A percentile compares a stretch with the other conserved stretches of the same genome.
phyloP scores from a whole-genome alignment of 1,284 basidiomycete species.

The Bjerkandera adusta region DNA sequence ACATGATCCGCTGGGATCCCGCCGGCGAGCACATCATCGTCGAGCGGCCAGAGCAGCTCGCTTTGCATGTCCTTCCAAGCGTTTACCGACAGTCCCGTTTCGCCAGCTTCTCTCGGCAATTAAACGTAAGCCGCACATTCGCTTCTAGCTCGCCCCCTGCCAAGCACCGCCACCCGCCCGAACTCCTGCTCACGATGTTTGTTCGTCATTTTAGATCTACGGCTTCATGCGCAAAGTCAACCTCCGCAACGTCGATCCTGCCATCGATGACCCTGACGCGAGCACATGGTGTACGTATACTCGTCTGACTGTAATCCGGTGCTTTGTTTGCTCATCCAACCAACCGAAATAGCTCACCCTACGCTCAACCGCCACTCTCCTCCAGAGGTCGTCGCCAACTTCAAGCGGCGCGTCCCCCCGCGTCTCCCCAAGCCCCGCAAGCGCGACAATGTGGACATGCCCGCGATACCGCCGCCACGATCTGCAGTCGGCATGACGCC shows the following conservation, averaged over 20 bases:
- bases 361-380: slow-evolving; percentile 85
- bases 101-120: slow-evolving; percentile 90
- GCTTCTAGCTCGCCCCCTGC: slow-evolving; percentile 18
- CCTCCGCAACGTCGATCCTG: slow-evolving; percentile 87
- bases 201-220: slow-evolving; percentile 67
- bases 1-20: slow-evolving; percentile 92
- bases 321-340: not conserved
- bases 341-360: slow-evolving; percentile 73
- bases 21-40: slow-evolving; percentile 90
- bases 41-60: slow-evolving; percentile 85
- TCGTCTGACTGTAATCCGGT: not conserved
- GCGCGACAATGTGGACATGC: slow-evolving; percentile 61
- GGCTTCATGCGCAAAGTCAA: slow-evolving; percentile 95
- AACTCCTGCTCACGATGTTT: slow-evolving; percentile 16
- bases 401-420: slow-evolving; percentile 91
- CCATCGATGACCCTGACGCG: slow-evolving; percentile 89
- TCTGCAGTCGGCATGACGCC: slow-evolving; percentile 65
- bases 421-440: slow-evolving; percentile 81
- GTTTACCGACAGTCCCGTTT: slow-evolving; percentile 92
- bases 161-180: slow-evolving; percentile 23
- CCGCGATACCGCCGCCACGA: slow-evolving; percentile 65
- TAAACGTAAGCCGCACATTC: slow-evolving; percentile 65
- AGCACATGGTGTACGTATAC: slow-evolving; percentile 85
- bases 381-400: slow-evolving; percentile 83
- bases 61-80: slow-evolving; percentile 83